Evolutionary conservation across 306 rosid species (phyloP), one percentile per base, ranked within the genome.

Genomic region (Sphenostylis stenocarpa): DNA sequence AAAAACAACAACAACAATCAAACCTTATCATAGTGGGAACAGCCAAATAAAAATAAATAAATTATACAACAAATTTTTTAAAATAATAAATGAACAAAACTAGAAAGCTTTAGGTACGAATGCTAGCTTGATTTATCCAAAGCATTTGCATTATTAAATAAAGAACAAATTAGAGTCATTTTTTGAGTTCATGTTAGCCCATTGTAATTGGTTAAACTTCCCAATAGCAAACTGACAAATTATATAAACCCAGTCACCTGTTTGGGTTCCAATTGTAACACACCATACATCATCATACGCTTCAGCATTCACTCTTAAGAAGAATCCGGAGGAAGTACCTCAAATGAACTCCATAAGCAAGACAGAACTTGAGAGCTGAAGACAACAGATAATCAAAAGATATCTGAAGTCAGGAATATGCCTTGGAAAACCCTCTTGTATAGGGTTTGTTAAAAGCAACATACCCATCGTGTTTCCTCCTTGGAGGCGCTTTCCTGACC

Each of bases 311-410:
- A 69, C 79, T 64, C 56, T 74, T 45, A 64, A 15, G 77, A 79
- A 20, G 61, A 65, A 81, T 68, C 80, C 58, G 69, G 72, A 80
- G 80, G 83, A 78, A 84, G 67, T 13, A 64, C 74, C 85, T 81
- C 78, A 81, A 78, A 71, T 53, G 77, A 80, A 73, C 77, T 70
- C 82, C 84, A 75, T 33, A 66, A 76, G 82, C 70, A 80, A 73
- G 75, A 83, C 62, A 82, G 62, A 85, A 80, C 82, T 70, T 70
- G 53, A 78, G 69, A 86, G 83, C 85, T 62, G 55, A 78, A 52
- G 73, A 72, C 78, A 76, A 56, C 84, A 76, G 75, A 63, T 77
- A 62, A 29, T 79, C 78, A 61, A 61, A 80, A 62, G 87, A 80
- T 67, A 78, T 78, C 80, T 77, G 79, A 70, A 75, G 81, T 78